A percentile compares a stretch with the other conserved stretches of the same genome.
Conservation (phyloP, 768 basidiomycete genomes). For the Amanita muscaria region DNA sequence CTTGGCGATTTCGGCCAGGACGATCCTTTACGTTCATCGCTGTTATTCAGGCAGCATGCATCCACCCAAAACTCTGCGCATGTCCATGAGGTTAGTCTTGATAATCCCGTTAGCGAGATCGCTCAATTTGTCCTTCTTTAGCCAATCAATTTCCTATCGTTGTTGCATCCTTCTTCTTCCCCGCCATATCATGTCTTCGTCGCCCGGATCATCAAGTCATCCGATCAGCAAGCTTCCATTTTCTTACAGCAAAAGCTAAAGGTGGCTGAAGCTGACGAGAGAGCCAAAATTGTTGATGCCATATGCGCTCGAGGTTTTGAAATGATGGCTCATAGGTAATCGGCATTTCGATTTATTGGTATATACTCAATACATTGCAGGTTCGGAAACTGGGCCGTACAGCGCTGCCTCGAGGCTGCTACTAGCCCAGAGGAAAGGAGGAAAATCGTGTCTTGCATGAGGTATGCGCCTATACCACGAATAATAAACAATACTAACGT, state of each 20-base stretch:
- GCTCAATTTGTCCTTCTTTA: constrained; percentile 24
- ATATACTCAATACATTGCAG: constrained; percentile 24
- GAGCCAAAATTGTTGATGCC: constrained; percentile 79
- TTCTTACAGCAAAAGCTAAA: constrained; percentile 88
- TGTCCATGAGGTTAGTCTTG: constrained; percentile 42
- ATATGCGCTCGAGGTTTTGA: constrained; percentile 79
- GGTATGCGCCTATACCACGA: constrained; percentile 31
- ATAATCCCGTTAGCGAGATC: constrained; percentile 13
- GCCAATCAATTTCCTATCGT: constrained; percentile 85
- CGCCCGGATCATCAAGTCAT: constrained; percentile 78
- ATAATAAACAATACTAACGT: not conserved
- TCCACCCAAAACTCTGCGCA: constrained; percentile 19
- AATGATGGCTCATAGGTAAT: constrained; percentile 85
- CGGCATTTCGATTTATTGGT: not conserved
- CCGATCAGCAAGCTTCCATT: constrained; percentile 86
- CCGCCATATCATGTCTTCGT: constrained; percentile 81
- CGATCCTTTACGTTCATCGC: constrained; percentile 22
- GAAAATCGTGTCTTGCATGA: constrained; percentile 83
- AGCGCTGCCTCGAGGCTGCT: constrained; percentile 77
- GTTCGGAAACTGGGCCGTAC: constrained; percentile 92
- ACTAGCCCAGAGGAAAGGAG: constrained; percentile 64
- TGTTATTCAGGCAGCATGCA: constrained; percentile 23
- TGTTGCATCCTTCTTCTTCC: constrained; percentile 77
- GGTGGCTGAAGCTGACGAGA: constrained; percentile 69
- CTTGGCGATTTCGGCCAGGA: constrained; percentile 16